phyloP scores from a whole-genome alignment of 495 filamentous ascomycete genomes.

The Letharia lupina region DNA sequence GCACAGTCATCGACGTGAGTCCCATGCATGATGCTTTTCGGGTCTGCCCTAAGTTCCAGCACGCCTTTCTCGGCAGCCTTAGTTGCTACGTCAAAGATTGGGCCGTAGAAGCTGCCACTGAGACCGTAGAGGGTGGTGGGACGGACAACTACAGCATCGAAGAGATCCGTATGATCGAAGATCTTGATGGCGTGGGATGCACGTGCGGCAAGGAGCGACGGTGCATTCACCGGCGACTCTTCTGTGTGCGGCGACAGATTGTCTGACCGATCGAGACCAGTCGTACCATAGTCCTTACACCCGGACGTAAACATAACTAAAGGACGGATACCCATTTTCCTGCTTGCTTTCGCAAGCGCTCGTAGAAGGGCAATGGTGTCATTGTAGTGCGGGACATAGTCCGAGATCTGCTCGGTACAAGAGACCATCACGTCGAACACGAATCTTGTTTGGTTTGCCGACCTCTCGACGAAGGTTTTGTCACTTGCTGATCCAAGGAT shows the following conservation, averaged over 20 bases:
- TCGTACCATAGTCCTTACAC: constrained; percentile 40
- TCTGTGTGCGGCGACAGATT: constrained; percentile 34
- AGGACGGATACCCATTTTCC: constrained; percentile 24
- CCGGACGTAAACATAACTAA: constrained; percentile 36
- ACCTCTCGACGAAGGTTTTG: constrained; percentile 17
- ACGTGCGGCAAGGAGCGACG: constrained; percentile 31
- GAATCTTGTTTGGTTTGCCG: constrained; percentile 9
- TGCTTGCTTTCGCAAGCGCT: constrained; percentile 18
- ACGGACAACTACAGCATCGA: constrained; percentile 33
- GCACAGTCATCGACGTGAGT: constrained; percentile 40
- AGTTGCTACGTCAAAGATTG: constrained; percentile 27
- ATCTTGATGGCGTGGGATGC: constrained; percentile 29
- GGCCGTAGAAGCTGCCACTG: constrained; percentile 34
- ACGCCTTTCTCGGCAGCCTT: constrained; percentile 18
- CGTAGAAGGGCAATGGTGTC: constrained; percentile 26
- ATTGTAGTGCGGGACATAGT: constrained; percentile 31
- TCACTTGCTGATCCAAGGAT: constrained; percentile 28
- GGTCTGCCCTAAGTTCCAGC: constrained; percentile 27
- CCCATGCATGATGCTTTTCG: constrained; percentile 34
- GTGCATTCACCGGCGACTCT: constrained; percentile 29
- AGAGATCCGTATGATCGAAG: constrained; percentile 29
- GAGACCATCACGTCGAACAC: constrained; percentile 33
- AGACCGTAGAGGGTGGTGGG: constrained; percentile 36
- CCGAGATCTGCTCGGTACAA: constrained; percentile 30
- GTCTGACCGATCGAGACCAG: constrained; percentile 25